Conservation (phyloP, 371 early-diverging fungal genomes). For the Mucor piriformis region DNA sequence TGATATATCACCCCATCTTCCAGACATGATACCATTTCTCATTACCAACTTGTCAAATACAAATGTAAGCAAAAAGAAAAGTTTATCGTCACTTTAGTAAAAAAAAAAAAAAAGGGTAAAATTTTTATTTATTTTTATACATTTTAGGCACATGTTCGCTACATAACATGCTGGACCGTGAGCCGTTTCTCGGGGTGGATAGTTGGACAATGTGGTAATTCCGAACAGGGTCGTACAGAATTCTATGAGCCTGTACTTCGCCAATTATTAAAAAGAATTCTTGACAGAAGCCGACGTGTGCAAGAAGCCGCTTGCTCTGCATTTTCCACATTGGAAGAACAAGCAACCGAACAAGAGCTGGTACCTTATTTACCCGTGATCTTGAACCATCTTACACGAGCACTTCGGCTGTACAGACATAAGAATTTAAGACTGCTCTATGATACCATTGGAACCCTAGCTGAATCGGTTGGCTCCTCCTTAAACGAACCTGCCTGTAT, state of each 20-base stretch:
- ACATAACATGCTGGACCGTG: conserved; percentile 96
- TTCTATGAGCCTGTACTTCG: conserved; percentile 85
- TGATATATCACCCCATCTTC: conserved; percentile 85
- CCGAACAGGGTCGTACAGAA: conserved; percentile 61
- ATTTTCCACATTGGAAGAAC: conserved; percentile 91
- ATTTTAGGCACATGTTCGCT: conserved; percentile 80
- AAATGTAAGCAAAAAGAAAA: conserved; percentile 53
- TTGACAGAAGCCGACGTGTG: conserved; percentile 91
- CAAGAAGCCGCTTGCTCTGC: conserved; percentile 96
- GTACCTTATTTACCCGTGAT: conserved; percentile 86
- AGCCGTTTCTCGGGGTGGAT: conserved; percentile 91
- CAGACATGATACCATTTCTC: conserved; percentile 83
- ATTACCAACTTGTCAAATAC: conserved; percentile 73
- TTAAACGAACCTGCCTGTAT: conserved; percentile 79
- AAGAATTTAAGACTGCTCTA: conserved; percentile 90
- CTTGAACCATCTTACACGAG: conserved; percentile 71
- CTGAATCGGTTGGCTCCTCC: conserved; percentile 83
- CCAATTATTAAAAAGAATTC: conserved; percentile 75
- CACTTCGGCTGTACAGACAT: conserved; percentile 84
- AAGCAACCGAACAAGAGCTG: conserved; percentile 71
- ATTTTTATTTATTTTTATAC: not conserved
- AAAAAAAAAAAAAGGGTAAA: conserved; percentile 1
- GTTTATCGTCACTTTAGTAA: not conserved
- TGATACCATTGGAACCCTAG: conserved; percentile 93
- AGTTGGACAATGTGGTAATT: conserved; percentile 52